Evolutionary conservation across 2,329 filamentous ascomycete genomes (phyloP).

Genomic region (Ophiobolus disseminans): DNA sequence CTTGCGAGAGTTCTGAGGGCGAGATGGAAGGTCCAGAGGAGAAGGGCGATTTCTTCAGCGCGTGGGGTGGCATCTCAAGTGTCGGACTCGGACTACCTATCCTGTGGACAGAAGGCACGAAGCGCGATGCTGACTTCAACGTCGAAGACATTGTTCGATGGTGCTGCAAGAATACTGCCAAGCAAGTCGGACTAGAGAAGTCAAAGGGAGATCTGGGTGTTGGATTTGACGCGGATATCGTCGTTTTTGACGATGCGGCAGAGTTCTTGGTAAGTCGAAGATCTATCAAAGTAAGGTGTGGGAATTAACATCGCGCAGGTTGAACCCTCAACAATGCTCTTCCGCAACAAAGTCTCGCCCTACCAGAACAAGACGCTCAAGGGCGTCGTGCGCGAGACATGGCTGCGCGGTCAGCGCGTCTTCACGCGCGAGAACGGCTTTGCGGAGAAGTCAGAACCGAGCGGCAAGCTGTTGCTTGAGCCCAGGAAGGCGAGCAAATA

Average conservation of each 20-base stretch:
- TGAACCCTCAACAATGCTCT: conserved; percentile 80
- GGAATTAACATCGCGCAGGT: conserved; percentile 36
- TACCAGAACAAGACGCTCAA: conserved; percentile 82
- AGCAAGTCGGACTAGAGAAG: conserved; percentile 83
- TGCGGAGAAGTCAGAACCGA: conserved; percentile 62
- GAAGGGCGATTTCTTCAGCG: conserved; percentile 87
- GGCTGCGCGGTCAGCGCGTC: conserved; percentile 78
- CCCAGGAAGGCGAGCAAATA: conserved; percentile 41
- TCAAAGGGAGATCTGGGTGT: conserved; percentile 81
- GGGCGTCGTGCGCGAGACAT: conserved; percentile 84
- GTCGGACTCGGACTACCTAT: conserved; percentile 93
- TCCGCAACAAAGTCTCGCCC: conserved; percentile 90
- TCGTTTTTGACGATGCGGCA: conserved; percentile 86
- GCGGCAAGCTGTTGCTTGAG: conserved; percentile 61
- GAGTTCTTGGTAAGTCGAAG: conserved; percentile 71
- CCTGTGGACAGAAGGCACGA: conserved; percentile 77
- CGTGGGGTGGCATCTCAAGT: conserved; percentile 95
- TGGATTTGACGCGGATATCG: conserved; percentile 89
- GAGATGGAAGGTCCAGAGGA: conserved; percentile 51
- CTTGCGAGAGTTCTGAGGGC: conserved; percentile 33
- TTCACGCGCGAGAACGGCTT: conserved; percentile 73
- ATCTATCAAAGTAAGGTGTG: too few species aligned
- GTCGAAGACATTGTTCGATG: conserved; percentile 83
- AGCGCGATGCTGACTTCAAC: conserved; percentile 62
- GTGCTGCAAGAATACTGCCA: conserved; percentile 85